Percentiles rank a stretch among this genome's conserved stretches.
Evolutionary conservation across 345 rosid species (phyloP).

Genomic region (Citrus reticulata): DNA sequence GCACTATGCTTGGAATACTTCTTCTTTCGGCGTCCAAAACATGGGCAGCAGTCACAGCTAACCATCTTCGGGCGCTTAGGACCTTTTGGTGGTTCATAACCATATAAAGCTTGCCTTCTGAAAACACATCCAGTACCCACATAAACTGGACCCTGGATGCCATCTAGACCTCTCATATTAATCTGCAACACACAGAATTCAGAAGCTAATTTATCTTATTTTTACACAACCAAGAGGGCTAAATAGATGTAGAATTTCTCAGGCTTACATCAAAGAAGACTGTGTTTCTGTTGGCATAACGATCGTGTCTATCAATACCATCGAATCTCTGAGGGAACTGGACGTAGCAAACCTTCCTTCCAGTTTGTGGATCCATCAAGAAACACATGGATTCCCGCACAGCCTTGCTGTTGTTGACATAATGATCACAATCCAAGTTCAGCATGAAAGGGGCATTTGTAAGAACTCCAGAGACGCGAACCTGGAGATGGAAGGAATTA

Average conservation of each 20-base stretch:
- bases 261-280: conserved; percentile 84
- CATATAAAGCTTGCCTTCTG: conserved; percentile 92
- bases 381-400: conserved; percentile 91
- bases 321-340: conserved; percentile 95
- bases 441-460: conserved; percentile 92
- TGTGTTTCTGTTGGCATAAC: conserved; percentile 88
- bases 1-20: conserved; percentile 44
- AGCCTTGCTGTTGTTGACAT: conserved; percentile 85
- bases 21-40: conserved; percentile 75
- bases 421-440: conserved; percentile 92
- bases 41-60: conserved; percentile 93
- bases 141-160: conserved; percentile 93
- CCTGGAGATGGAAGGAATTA: conserved; percentile 35
- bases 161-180: conserved; percentile 83
- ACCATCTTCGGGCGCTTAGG: conserved; percentile 96
- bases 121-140: conserved; percentile 98
- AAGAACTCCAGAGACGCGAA: conserved; percentile 81
- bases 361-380: conserved; percentile 89
- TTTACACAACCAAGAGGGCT: not conserved
- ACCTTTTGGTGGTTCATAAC: conserved; percentile 87
- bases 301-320: conserved; percentile 79
- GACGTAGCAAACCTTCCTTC: conserved; percentile 80
- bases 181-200: conserved; percentile 34
- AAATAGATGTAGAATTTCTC: not conserved
- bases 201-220: not conserved